A percentile compares a stretch with the other conserved stretches of the same genome.
phyloP scores from a whole-genome alignment of 176 grass and related monocot species.

The Oryza brachyantha region DNA sequence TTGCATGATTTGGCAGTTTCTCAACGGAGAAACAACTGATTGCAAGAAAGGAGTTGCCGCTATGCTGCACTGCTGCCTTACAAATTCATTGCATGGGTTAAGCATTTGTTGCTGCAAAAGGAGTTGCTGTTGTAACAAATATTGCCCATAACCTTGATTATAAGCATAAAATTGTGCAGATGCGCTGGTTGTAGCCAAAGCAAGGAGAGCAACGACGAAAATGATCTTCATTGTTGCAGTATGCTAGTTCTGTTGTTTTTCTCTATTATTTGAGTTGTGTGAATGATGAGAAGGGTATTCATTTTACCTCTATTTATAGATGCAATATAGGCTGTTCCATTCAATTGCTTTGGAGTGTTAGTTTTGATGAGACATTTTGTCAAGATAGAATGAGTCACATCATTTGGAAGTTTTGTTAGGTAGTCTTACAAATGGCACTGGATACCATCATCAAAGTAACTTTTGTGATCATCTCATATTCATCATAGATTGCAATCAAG shows the following conservation, averaged over 20 bases:
- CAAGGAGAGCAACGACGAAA: background rate
- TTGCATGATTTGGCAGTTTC: too few relatives aligned
- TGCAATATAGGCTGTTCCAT: background rate
- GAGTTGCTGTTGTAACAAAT: too few relatives aligned
- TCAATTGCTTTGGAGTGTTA: background rate
- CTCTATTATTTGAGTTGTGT: background rate
- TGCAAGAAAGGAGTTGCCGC: too few relatives aligned
- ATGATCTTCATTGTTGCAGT: background rate
- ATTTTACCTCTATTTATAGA: background rate
- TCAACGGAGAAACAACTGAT: too few relatives aligned
- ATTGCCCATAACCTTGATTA: too few relatives aligned
- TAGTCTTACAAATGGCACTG: background rate
- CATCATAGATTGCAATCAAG: background rate
- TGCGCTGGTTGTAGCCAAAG: background rate
- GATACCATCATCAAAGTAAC: background rate
- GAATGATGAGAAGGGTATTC: background rate
- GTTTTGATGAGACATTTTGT: too few relatives aligned
- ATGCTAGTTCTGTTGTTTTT: background rate
- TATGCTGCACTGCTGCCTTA: too few relatives aligned
- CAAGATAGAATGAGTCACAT: too few relatives aligned
- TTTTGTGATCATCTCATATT: background rate
- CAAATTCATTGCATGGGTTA: too few relatives aligned
- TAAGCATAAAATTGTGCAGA: background rate
- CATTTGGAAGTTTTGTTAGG: background rate
- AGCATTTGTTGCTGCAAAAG: too few relatives aligned